Evolutionary conservation across 495 filamentous ascomycete species (phyloP).

Genomic region (Penicillium salamii): DNA sequence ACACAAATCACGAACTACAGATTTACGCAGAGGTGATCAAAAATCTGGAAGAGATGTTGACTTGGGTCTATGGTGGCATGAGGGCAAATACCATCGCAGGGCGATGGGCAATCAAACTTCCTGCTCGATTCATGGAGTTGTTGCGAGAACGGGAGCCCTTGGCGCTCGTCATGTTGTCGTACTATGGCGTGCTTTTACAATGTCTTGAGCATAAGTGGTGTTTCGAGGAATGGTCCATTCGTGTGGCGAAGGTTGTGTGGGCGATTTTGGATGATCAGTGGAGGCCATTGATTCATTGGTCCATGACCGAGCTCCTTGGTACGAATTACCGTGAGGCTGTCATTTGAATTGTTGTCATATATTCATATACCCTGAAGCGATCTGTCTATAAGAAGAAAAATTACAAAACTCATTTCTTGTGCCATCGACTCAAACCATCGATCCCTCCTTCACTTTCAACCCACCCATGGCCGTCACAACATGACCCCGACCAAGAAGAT

Average conservation of each 20-base stretch:
- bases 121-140: conserved; percentile 47
- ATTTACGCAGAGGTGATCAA: conserved; percentile 33
- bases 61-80: conserved; percentile 25
- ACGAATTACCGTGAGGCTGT: conserved; percentile 20
- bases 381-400: neutral
- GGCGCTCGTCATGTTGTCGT: conserved; percentile 48
- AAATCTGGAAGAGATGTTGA: conserved; percentile 31
- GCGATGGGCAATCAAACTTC: conserved; percentile 50
- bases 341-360: neutral
- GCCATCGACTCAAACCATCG: neutral
- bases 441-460: conserved; percentile 10
- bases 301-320: conserved; percentile 36
- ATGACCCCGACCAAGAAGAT: conserved; percentile 18
- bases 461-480: conserved; percentile 21
- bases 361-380: conserved; percentile 1
- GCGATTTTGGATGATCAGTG: conserved; percentile 34
- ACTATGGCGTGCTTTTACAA: conserved; percentile 46
- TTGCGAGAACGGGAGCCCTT: conserved; percentile 52
- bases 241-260: conserved; percentile 38
- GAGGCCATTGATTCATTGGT: conserved; percentile 34
- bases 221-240: conserved; percentile 43
- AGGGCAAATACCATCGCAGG: conserved; percentile 26
- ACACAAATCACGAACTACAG: conserved; percentile 31
- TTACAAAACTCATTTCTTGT: neutral
- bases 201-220: conserved; percentile 44